Base-by-base conservation (phyloP, 192 early-diverging fungal genomes). In the Coemansia sp. region DNA sequence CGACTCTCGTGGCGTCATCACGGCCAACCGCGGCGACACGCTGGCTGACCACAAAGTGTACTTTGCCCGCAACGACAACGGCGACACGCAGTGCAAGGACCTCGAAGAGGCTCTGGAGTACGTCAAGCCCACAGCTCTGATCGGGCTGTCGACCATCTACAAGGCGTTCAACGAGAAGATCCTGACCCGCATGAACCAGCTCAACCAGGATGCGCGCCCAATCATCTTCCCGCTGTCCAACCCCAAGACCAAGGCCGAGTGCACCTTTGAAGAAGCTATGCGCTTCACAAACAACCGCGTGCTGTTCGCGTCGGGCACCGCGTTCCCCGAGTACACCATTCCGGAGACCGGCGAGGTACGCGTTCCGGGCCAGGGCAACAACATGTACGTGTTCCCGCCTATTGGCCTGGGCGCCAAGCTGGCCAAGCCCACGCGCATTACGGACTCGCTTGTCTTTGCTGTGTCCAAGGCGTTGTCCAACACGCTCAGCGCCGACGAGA, bases 341-440 rank as follows among this genome's bases (percentile, higher is more conserved):
- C 77, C 73, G 3, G 86, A 86, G 23, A 72, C 85, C 17, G 58
- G 65, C 66, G 64, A 77, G 45, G 63, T 49, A 19, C 59, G 57
- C n/a, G 60, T 89, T 31, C 91, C 93, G 3, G 94, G 91, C 6
- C 92, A 94, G 76, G 93, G 91, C 53, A 94, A 96, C 83, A 96
- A 96, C 82, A 94, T 93, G 90, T 98, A 95, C 69, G 90, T 92
- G 57, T 98, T 96, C 87, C 96, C 96, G n/a, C 90, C 93, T 54
- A 86, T 98, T 45, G 96, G 96, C 6, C 84, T 96, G 22, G 96
- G 96, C 59, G 75, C 90, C n/a, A 86, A 90, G 49, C 73, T 97
- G 27, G 87, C 90, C 62, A 87, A 89, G 65, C 82, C 93, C 23
- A 51, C 56, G 17, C 63, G 51, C 17, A 90, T 97, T 57, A 89